Conservation (phyloP, 805 yeast genomes). For the Candida piceae region DNA sequence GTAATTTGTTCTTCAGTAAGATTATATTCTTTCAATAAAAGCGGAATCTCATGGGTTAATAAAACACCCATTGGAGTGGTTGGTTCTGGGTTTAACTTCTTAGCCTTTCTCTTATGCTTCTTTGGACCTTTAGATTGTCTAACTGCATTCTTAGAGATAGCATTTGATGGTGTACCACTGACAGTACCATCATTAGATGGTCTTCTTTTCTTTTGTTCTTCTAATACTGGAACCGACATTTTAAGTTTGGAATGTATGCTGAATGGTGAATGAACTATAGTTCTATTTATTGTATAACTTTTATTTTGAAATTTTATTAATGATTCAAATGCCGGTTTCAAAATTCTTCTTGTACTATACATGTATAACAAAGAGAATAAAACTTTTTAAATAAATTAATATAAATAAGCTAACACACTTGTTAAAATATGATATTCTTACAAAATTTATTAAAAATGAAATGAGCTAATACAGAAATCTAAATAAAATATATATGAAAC, state of each 20-base stretch:
- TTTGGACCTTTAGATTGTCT: background rate
- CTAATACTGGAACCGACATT: background rate
- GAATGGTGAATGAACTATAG: background rate
- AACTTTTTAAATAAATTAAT: too few relatives aligned
- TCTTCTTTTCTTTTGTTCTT: background rate
- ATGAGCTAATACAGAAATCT: too few relatives aligned
- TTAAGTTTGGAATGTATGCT: background rate
- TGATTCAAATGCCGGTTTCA: background rate
- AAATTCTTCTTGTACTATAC: background rate
- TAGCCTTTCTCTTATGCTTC: conserved; percentile 40
- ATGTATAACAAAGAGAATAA: too few relatives aligned
- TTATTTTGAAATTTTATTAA: too few relatives aligned
- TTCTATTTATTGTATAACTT: background rate
- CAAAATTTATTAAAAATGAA: too few relatives aligned
- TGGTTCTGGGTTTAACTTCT: conserved; percentile 62
- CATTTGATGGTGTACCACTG: background rate
- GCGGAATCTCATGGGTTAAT: conserved; percentile 59
- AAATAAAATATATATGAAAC: too few relatives aligned
- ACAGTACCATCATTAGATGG: background rate
- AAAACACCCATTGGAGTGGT: conserved; percentile 81
- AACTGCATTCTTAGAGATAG: background rate
- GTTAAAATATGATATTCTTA: too few relatives aligned
- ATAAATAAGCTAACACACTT: too few relatives aligned
- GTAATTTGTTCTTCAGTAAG: conserved; percentile 43
- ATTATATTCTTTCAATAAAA: conserved; percentile 39